Percentiles rank a stretch among this genome's conserved stretches.
Conservation (phyloP, 192 early-diverging fungal species). For the Backusella tarrabulga region DNA sequence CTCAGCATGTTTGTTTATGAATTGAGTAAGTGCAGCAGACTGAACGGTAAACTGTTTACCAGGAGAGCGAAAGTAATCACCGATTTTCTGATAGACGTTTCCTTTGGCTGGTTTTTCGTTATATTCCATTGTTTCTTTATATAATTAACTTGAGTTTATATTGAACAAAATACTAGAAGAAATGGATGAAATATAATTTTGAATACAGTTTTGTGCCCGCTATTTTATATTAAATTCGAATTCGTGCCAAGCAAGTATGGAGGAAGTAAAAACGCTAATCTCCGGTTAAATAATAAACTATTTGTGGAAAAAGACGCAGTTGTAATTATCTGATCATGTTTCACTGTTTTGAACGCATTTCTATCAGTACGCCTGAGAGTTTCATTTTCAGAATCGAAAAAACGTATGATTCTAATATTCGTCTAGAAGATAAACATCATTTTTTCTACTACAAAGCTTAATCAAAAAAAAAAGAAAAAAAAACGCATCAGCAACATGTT, state of each 20-base stretch:
- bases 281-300: neutral
- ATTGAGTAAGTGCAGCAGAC: constrained; percentile 5
- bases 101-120: neutral
- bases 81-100: neutral
- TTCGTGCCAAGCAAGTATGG: neutral
- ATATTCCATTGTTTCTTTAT: neutral
- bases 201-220: neutral
- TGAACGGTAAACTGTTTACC: neutral
- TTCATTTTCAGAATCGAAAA: neutral
- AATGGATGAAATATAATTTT: neutral
- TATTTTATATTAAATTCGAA: neutral
- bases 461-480: too few relatives aligned
- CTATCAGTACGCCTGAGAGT: neutral
- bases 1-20: neutral
- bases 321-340: constrained; percentile 8
- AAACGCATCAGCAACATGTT: too few relatives aligned
- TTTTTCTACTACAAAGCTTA: neutral
- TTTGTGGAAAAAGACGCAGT: neutral
- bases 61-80: neutral
- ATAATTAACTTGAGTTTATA: neutral
- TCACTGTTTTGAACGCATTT: neutral
- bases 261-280: neutral
- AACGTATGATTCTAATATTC: neutral
- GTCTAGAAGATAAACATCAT: neutral
- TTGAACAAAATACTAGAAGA: neutral